A percentile compares a stretch with the other conserved stretches of the same genome.
Conservation (phyloP, 164 flowering plant species). For the Echeveria elegans region DNA sequence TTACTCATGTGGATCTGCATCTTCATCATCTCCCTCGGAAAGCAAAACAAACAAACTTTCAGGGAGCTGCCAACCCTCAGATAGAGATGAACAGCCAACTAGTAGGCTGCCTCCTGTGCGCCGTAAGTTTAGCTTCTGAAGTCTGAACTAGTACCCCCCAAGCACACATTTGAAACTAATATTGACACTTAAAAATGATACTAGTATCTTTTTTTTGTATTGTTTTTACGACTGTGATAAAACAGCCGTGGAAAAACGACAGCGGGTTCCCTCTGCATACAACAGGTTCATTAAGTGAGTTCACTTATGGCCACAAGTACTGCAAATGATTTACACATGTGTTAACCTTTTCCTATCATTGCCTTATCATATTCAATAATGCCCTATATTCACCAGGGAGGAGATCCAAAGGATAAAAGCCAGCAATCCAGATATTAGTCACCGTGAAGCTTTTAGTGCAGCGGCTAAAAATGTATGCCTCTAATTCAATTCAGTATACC, state of each 20-base stretch:
- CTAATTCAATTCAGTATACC: background rate
- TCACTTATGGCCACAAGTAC: background rate
- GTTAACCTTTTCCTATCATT: background rate
- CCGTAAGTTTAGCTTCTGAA: background rate
- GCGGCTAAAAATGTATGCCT: constrained; percentile 58
- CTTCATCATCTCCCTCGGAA: background rate
- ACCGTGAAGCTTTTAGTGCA: constrained; percentile 60
- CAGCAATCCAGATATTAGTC: constrained; percentile 54
- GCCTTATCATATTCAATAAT: background rate
- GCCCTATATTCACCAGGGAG: constrained; percentile 30
- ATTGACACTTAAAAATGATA: no score
- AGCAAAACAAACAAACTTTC: constrained; percentile 3
- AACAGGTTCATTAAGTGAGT: constrained; percentile 80
- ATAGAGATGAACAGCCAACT: background rate
- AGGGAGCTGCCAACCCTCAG: background rate
- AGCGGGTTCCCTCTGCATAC: constrained; percentile 82
- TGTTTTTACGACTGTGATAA: no score
- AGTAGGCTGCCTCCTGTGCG: constrained; percentile 1
- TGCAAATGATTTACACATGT: background rate
- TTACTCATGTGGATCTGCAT: constrained; percentile 25
- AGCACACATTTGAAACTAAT: no score
- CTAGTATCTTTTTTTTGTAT: no score
- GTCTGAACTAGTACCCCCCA: background rate
- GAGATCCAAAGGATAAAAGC: constrained; percentile 66
- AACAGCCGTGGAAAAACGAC: constrained; percentile 67